Base-by-base conservation (phyloP, 2,329 filamentous ascomycete species). In the Hypoxylon sp. region DNA sequence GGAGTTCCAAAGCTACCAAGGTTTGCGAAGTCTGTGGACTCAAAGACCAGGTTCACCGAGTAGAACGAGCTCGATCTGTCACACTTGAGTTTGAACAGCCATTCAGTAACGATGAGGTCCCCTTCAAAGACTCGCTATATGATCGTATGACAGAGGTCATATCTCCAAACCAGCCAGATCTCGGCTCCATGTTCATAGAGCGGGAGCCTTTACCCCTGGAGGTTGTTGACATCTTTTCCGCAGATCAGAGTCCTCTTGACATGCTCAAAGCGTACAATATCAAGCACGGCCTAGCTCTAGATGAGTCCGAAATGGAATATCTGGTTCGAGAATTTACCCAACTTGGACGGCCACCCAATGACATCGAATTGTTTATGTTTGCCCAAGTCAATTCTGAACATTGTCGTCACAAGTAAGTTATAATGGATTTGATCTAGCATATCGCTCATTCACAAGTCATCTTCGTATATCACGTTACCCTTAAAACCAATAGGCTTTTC, bases 321-420 rank as follows among this genome's bases (percentile, higher is more conserved):
- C 86, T 99, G 42, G 93, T 97, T n/a, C 90, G 94, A 73, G 91
- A 91, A 46, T 96, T 94, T 80, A 89, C 88, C 5, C 84, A 89
- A 39, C 87, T 90, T 31, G 86, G 86, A 3, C 80, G 84, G 55
- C 83, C 89, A 54, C 86, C 86, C 79, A 91, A 94, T 67, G 96
- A 98, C 79, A 93, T 98, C 48, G 96, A 99, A 82, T 86, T 98
- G 22, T 98, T 98, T 86, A 98, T 98, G 96, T 99, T 98, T 80
- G 95, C 95, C 14, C 96, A 99, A 82, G 95, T 99, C 79, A 98
- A 98, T 84, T 98, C 95, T 2, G 96, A 99, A 85, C 95, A 98
- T 58, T 77, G 75, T 63, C 73, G 75, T 10, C 75, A 78, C 47
- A 74, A 73, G 58, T 70, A 70, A 71, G 69, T 67, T 10, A 57